Conservation (phyloP, 2,329 filamentous ascomycete genomes). For the Triangularia setosa region DNA sequence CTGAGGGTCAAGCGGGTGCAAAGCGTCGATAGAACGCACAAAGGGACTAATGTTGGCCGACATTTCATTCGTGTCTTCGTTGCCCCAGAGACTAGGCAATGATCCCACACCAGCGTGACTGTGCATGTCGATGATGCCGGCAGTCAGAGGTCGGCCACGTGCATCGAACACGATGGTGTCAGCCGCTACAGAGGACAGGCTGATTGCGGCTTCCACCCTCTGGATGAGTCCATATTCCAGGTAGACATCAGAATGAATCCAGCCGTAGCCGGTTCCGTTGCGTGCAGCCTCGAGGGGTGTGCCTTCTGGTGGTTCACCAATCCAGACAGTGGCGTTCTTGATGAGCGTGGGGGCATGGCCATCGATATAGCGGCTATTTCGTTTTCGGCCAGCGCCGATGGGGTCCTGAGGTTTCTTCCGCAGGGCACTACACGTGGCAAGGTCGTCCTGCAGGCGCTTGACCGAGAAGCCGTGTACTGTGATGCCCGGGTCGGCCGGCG, state of each 20-base stretch:
- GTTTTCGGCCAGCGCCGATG: slow-evolving; percentile 50
- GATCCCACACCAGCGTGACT: slow-evolving; percentile 59
- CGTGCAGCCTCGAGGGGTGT: slow-evolving; percentile 51
- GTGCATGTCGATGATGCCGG: slow-evolving; percentile 70
- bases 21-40: slow-evolving; percentile 61
- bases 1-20: slow-evolving; percentile 61
- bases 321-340: slow-evolving; percentile 63
- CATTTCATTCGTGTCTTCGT: slow-evolving; percentile 60
- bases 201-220: slow-evolving; percentile 45
- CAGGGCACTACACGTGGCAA: slow-evolving; percentile 54
- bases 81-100: slow-evolving; percentile 52
- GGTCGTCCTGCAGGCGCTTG: slow-evolving; percentile 49
- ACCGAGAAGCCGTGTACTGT: slow-evolving; percentile 43
- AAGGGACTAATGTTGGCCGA: slow-evolving; percentile 63
- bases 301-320: slow-evolving; percentile 55
- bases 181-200: slow-evolving; percentile 39
- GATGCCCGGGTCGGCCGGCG: slow-evolving; percentile 18
- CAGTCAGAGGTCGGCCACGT: slow-evolving; percentile 57
- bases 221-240: slow-evolving; percentile 59
- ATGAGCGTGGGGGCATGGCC: slow-evolving; percentile 59
- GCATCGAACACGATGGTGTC: slow-evolving; percentile 54
- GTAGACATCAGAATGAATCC: slow-evolving; percentile 54
- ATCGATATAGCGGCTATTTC: slow-evolving; percentile 58
- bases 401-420: slow-evolving; percentile 53
- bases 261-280: slow-evolving; percentile 56